Base-by-base conservation (phyloP, 352 stramenopile genomes). In the Phytophthora rubi region DNA sequence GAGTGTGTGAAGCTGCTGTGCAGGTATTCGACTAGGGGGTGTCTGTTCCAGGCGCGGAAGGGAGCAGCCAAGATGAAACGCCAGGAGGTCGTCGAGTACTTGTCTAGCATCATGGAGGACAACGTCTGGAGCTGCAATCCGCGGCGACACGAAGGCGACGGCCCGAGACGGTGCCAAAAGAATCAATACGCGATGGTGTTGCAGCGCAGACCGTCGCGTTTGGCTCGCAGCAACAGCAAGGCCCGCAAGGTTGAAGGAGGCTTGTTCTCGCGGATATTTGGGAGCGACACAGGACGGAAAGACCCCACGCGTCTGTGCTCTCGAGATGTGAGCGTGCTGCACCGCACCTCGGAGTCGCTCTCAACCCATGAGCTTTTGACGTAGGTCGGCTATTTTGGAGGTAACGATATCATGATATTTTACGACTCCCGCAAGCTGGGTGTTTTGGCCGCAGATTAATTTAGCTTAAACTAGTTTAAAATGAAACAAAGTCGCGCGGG, bases 61-160 rank as follows among this genome's bases (percentile, higher is more conserved):
- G 64, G 73, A n/a, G 73, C 73, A 10, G 60, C 73, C n/a, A 80
- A 77, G 56, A 67, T 65, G 59, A 77, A 80, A 35, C 64, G 77
- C 52, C 62, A 72, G 12, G 49, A 64, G 6, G 51, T 80, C 3
- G 64, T 66, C 3, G 59, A 69, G 30, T 80, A 71, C 32, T 53
- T 80, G 26, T 70, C 73, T n/a, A 71, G 64, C 23, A 72, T 75
- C 10, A 70, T 77, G 59, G 56, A 70, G 10, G 73, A 75, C 49
- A 74, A 75, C 4, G 64, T 80, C 10, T 80, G 73, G 73, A 77
- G 59, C 21, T 80, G 73, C 49, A 80, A 72, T 32, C 51, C 69
- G 0, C 66, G 71, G 26, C 33, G 68, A 53, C 73, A 80, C 21
- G 68, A 68, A 67, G 44, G 45, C 3, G 68, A 77, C 23, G 56